phyloP scores from a whole-genome alignment of 495 filamentous ascomycete species.

The Amorphotheca resinae region DNA sequence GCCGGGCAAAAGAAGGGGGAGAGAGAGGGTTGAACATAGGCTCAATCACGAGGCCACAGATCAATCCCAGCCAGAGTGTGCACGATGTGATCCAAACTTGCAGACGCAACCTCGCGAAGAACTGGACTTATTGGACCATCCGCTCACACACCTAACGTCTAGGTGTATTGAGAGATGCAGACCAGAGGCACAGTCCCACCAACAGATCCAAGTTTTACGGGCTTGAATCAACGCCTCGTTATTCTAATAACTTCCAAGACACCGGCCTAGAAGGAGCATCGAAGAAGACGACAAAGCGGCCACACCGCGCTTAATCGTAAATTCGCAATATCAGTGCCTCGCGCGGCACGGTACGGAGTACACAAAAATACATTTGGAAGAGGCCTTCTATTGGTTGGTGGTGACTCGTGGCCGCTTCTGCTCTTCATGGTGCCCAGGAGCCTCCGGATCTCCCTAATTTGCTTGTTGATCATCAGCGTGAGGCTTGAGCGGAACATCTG shows the following conservation, averaged over 20 bases:
- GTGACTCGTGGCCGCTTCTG: background rate
- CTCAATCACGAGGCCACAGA: constrained; percentile 13
- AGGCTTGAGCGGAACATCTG: constrained; percentile 1
- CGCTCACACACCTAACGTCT: constrained; percentile 3
- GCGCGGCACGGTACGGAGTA: background rate
- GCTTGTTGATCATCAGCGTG: background rate
- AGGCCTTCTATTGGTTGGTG: too few species aligned
- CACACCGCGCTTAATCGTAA: constrained; percentile 9
- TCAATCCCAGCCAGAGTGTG: constrained; percentile 6
- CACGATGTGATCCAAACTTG: constrained; percentile 4
- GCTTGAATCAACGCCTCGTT: background rate
- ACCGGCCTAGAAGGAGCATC: background rate
- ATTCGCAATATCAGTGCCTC: background rate
- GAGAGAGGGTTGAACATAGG: background rate
- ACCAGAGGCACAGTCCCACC: background rate
- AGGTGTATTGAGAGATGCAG: background rate
- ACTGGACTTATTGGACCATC: background rate
- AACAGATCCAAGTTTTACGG: background rate
- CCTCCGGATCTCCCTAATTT: background rate
- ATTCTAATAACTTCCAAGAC: background rate
- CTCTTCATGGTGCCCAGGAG: background rate
- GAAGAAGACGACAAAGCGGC: background rate
- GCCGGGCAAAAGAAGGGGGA: too few species aligned
- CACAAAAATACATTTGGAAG: background rate
- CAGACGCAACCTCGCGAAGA: constrained; percentile 4